phyloP scores from a whole-genome alignment of 306 rosid species.

The Argentina anserina region DNA sequence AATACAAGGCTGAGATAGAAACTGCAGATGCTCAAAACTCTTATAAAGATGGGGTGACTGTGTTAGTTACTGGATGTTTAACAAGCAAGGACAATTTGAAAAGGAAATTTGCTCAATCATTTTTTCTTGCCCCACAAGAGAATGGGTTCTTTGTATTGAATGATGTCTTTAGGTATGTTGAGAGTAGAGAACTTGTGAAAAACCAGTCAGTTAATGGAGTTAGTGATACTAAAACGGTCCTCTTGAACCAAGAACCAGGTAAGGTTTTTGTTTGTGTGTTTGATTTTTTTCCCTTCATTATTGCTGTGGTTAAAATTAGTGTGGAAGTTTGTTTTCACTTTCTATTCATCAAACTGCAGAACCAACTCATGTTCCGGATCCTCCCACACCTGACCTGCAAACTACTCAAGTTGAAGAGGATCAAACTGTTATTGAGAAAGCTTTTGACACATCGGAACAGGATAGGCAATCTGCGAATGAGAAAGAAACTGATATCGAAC shows the following conservation, averaged over 20 bases:
- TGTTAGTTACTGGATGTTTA: conserved; percentile 75
- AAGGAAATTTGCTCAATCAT: conserved; percentile 66
- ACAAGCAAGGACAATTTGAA: conserved; percentile 64
- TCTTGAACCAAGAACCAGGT: conserved; percentile 48
- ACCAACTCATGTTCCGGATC: conserved; percentile 39
- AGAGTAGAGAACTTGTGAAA: conserved; percentile 43
- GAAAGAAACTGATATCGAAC: conserved; percentile 35
- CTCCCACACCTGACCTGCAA: conserved; percentile 41
- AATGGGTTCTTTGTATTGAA: conserved; percentile 68
- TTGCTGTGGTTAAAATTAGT: conserved; percentile 8
- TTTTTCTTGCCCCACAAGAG: conserved; percentile 85
- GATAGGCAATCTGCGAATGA: conserved; percentile 36
- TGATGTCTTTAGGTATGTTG: conserved; percentile 73
- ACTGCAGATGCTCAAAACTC: conserved; percentile 82
- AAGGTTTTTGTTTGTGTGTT: conserved; percentile 8
- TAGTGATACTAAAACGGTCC: conserved; percentile 30
- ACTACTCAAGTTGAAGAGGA: conserved; percentile 33
- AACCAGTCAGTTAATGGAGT: conserved; percentile 35
- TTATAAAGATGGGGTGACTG: conserved; percentile 56
- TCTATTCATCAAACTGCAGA: conserved; percentile 32
- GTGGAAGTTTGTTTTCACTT: conserved; percentile 15
- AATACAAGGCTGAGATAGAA: conserved; percentile 59
- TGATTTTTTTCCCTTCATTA: not conserved
- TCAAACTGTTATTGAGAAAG: conserved; percentile 34
- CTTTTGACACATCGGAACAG: conserved; percentile 36